Evolutionary conservation across 1,139 yeast genomes (phyloP).

Genomic region (Sugiyamaella novakii): DNA sequence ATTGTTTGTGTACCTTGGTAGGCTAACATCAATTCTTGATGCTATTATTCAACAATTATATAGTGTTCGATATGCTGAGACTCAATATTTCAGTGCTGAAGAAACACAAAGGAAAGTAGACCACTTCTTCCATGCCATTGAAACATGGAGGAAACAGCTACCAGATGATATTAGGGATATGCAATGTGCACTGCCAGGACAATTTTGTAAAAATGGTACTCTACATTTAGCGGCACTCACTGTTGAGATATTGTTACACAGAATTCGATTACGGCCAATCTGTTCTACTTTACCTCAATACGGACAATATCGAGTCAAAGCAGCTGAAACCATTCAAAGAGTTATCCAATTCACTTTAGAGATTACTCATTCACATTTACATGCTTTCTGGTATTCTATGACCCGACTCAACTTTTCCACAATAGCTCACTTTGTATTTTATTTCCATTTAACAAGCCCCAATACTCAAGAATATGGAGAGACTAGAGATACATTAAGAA

Average conservation of each 20-base stretch:
- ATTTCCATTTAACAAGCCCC: slow-evolving; percentile 41
- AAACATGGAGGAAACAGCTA: slow-evolving; percentile 37
- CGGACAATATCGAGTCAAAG: slow-evolving; percentile 36
- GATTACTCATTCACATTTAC: slow-evolving; percentile 43
- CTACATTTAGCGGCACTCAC: slow-evolving; percentile 40
- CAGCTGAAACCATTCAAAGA: slow-evolving; percentile 38
- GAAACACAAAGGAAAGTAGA: slow-evolving; percentile 31
- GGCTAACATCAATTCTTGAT: slow-evolving; percentile 39
- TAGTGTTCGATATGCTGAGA: slow-evolving; percentile 28
- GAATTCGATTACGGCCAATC: slow-evolving; percentile 36
- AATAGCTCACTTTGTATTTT: slow-evolving; percentile 41
- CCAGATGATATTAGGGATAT: slow-evolving; percentile 39
- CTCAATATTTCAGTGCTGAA: slow-evolving; percentile 28
- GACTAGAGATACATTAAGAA: slow-evolving; percentile 37
- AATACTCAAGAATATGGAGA: slow-evolving; percentile 37
- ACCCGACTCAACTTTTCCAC: slow-evolving; percentile 41
- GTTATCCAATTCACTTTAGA: slow-evolving; percentile 40
- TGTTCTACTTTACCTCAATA: slow-evolving; percentile 30
- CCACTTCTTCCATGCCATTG: slow-evolving; percentile 31
- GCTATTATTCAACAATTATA: slow-evolving; percentile 37
- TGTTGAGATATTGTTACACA: slow-evolving; percentile 39
- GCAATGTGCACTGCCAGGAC: slow-evolving; percentile 34
- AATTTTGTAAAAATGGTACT: slow-evolving; percentile 41
- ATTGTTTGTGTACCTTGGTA: slow-evolving; percentile 39
- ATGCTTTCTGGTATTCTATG: slow-evolving; percentile 44